Evolutionary conservation across 768 basidiomycete genomes (phyloP).

Genomic region (Flagelloscypha sp.): DNA sequence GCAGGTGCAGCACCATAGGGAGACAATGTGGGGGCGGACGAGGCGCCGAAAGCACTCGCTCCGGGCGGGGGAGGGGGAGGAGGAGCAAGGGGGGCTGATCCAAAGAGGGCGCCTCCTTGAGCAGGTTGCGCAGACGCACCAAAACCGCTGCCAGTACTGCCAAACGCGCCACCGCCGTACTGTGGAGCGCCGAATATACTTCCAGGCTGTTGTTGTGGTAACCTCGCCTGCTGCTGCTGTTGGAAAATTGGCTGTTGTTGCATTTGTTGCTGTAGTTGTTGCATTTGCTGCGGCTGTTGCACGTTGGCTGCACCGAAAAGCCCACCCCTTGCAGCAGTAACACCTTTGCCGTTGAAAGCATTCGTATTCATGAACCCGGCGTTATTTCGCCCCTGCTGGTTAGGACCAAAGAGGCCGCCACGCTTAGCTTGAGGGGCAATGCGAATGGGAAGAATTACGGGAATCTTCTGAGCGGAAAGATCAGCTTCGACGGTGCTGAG

Average conservation of each 20-base stretch:
- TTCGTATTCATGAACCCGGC: neutral
- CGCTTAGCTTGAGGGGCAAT: conserved; percentile 13
- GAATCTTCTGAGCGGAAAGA: conserved; percentile 25
- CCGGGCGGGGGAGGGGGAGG: neutral
- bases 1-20: too few species aligned
- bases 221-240: conserved; percentile 8
- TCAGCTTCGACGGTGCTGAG: conserved; percentile 43
- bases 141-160: neutral
- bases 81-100: neutral
- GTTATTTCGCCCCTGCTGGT: neutral
- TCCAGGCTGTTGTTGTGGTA: conserved; percentile 2
- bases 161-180: neutral
- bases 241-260: conserved; percentile 14
- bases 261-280: conserved; percentile 8
- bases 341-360: neutral
- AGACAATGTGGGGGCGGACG: too few species aligned
- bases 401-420: neutral
- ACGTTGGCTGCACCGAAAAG: neutral
- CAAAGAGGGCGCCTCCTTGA: neutral
- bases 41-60: too few species aligned
- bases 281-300: conserved; percentile 2
- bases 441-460: conserved; percentile 23
- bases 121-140: neutral
- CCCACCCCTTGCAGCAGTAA: neutral
- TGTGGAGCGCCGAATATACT: neutral